Base-by-base conservation (phyloP, 192 early-diverging fungal species). In the Entomortierella lignicola region DNA sequence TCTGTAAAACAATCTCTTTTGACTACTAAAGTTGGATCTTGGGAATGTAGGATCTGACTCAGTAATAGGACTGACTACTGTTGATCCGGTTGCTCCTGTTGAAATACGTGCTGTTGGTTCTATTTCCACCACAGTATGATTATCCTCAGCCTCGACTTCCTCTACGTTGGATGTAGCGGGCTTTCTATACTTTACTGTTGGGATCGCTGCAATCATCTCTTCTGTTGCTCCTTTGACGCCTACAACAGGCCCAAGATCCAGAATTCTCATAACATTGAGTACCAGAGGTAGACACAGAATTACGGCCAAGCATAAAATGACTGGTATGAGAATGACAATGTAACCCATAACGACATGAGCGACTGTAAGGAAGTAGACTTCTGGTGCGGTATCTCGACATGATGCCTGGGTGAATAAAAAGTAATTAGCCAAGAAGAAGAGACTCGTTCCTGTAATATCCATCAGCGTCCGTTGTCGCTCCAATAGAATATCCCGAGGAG, bases 331-430 rank as follows among this genome's bases (percentile, higher is more conserved):
- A 34, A 94, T 83, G 31, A 92, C 84, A 31, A 92, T 56, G 43
- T 93, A 94, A 8, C 93, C 92, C 20, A 92, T 57, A 6, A 89
- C 62, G 44, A 94, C 85, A 85, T 90, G 91, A 50, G 86, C 77
- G 20, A 94, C 72, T 12, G 89, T 83, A 2, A 85, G 68, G 42
- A 89, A 89, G 63, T 90, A 92, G 12, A 93, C 70, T 41, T 72
- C 68, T 4, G 89, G 89, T 39, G 92, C 89, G 44, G 70, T 73
- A 0, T 54, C 2, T 26, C 70, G 70, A 65, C 88, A 91, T 8
- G 54, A 60, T 12, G 63, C 54, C 52, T 80, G 81, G 26, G 80
- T 77, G 69, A 94, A 93, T 34, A 92, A 63, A 62, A 89, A 88
- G 71, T 89, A 90, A 70, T 94, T 94, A 67, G 71, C 63, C 21